phyloP scores from a whole-genome alignment of 495 filamentous ascomycete species.

The Thozetella sp. region DNA sequence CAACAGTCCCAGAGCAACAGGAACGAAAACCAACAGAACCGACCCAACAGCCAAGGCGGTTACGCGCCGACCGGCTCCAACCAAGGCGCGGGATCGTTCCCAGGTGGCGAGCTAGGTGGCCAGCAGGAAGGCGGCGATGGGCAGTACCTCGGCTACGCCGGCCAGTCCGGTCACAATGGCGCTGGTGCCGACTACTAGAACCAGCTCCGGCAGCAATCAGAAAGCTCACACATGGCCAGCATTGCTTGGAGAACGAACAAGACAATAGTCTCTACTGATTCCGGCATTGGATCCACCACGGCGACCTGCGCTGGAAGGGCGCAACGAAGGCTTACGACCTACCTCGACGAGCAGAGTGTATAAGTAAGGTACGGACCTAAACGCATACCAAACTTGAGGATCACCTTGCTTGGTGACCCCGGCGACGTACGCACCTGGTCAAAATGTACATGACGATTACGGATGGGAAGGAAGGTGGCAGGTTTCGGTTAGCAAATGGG shows the following conservation, averaged over 20 bases:
- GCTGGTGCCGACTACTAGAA: conserved; percentile 48
- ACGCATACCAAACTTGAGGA: neutral
- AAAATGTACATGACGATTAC: conserved; percentile 2
- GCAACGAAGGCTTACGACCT: neutral
- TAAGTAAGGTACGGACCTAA: neutral
- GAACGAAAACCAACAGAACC: conserved; percentile 68
- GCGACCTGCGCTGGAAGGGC: neutral
- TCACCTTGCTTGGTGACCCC: neutral
- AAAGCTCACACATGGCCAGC: neutral
- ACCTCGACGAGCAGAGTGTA: neutral
- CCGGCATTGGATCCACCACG: neutral
- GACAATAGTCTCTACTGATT: neutral
- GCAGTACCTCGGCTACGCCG: conserved; percentile 60
- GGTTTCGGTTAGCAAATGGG: conserved; percentile 4
- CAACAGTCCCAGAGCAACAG: conserved; percentile 75
- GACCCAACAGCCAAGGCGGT: conserved; percentile 73
- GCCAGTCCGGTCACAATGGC: conserved; percentile 72
- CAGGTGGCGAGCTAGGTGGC: conserved; percentile 57
- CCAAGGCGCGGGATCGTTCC: conserved; percentile 53
- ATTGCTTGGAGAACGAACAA: neutral
- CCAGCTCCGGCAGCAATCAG: conserved; percentile 2
- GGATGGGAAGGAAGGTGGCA: conserved; percentile 15
- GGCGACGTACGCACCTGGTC: neutral
- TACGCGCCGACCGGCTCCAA: conserved; percentile 51
- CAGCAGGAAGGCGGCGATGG: conserved; percentile 57